Base-by-base conservation (phyloP, 768 basidiomycete species). In the Naganishia friedmannii region DNA sequence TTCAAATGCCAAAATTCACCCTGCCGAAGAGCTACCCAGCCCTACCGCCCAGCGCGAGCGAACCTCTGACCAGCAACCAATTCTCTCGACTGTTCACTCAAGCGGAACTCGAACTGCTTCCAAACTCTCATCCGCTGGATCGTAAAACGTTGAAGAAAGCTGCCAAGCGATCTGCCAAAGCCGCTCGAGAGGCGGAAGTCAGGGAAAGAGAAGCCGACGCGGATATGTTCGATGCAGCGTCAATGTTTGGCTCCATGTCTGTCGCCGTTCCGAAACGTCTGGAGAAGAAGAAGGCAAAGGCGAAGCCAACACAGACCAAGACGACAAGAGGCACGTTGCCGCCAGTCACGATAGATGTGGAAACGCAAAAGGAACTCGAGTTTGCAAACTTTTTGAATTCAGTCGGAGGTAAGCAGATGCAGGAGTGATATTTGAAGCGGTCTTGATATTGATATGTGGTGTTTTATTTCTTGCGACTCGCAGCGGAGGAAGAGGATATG, bases 241-340 rank as follows among this genome's bases (percentile, higher is more conserved):
- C 63, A 8, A 19, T 70, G 63, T 73, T 76, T 65, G 74, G 74
- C 68, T 75, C 68, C 42, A 75, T 77, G 75, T 74, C 69, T n/a
- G 72, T 85, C 72, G 83, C 79, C 6, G 83, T 86, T 69, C 85
- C 84, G 53, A 83, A 82, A 23, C 77, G 78, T 17, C 75, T 76
- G 6, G 77, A 77, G 48, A 32, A 72, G 34, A 76, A 78, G 53
- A 74, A 73, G 34, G 74, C 74, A 53, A 73, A 84, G 76, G 85
- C 85, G 65, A 83, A 78, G 29, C 76, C 77, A 58, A 81, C 81
- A 69, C 76, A 80, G 68, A 63, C 54, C 23, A 75, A 74, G 70
- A 69, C 70, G 67, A 68, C 46, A 21, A 73, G 69, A 58, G 69
- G 70, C 32, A 63, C 54, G 29, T 63, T 70, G 23, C 67, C 72